Evolutionary conservation across 257 asterid species (phyloP).

Genomic region (Plantago major): DNA sequence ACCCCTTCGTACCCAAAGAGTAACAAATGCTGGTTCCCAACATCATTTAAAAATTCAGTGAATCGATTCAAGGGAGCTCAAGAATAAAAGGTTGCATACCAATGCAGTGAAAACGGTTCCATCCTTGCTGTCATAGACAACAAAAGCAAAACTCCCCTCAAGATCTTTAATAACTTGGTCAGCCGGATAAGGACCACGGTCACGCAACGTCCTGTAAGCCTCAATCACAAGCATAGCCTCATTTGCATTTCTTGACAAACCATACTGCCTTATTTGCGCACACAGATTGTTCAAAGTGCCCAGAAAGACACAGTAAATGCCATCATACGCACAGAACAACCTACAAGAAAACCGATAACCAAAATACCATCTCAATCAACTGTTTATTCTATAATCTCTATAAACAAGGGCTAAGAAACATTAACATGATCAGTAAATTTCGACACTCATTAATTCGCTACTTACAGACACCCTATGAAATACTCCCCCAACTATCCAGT

Average conservation of each 20-base stretch:
- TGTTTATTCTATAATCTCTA: too few species aligned
- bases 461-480: too few species aligned
- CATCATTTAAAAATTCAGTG: too few species aligned
- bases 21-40: too few species aligned
- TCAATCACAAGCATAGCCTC: conserved; percentile 87
- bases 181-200: conserved; percentile 95
- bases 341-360: conserved; percentile 30
- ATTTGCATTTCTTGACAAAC: conserved; percentile 76
- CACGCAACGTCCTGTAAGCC: conserved; percentile 91
- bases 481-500: too few species aligned
- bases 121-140: conserved; percentile 62
- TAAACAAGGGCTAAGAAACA: too few species aligned
- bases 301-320: conserved; percentile 89
- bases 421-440: too few species aligned
- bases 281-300: conserved; percentile 92
- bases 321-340: conserved; percentile 76
- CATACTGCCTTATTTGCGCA: conserved; percentile 88
- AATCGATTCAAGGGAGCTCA: too few species aligned
- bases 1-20: too few species aligned
- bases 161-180: conserved; percentile 90
- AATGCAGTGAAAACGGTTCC: conserved; percentile 65
- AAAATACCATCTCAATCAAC: too few species aligned
- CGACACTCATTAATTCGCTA: too few species aligned
- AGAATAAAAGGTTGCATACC: conserved; percentile 31
- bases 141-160: conserved; percentile 74